phyloP scores from a whole-genome alignment of 768 basidiomycete genomes.

The Infundibulicybe gibba region DNA sequence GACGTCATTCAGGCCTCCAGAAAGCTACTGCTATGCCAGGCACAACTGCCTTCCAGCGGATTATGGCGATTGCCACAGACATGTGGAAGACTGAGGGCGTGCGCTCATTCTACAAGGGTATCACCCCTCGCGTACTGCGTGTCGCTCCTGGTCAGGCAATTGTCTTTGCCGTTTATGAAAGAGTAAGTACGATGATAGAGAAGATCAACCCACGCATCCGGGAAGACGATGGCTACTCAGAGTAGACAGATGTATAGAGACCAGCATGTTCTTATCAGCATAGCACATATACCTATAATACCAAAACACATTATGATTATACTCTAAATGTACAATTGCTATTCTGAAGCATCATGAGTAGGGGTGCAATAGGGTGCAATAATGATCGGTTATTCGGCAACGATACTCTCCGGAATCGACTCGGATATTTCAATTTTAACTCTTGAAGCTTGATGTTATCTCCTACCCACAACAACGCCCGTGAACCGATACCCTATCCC shows the following conservation, averaged over 20 bases:
- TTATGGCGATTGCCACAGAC: slow-evolving; percentile 76
- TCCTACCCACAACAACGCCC: too few species aligned
- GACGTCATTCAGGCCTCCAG: slow-evolving; percentile 61
- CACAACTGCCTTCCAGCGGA: slow-evolving; percentile 74
- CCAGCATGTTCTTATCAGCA: too few species aligned
- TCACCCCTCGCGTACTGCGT: slow-evolving; percentile 92
- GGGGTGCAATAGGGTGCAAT: too few species aligned
- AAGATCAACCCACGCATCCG: slow-evolving; percentile 48
- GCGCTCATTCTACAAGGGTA: slow-evolving; percentile 95
- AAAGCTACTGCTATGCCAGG: slow-evolving; percentile 74
- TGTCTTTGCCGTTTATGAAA: slow-evolving; percentile 96
- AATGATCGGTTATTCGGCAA: too few species aligned
- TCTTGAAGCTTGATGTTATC: too few species aligned
- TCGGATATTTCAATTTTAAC: too few species aligned
- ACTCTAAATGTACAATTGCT: too few species aligned
- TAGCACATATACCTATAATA: not conserved
- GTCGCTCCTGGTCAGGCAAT: slow-evolving; percentile 98
- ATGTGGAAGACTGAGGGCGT: slow-evolving; percentile 94
- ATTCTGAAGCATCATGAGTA: too few species aligned
- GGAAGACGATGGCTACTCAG: slow-evolving; percentile 65
- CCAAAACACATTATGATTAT: not conserved
- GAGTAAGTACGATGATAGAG: slow-evolving; percentile 76
- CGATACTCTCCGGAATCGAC: too few species aligned
- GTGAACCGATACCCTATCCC: too few species aligned
- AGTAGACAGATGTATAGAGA: slow-evolving; percentile 29